Base-by-base conservation (phyloP, 2,329 filamentous ascomycete species). In the Paecilomyces formosus region DNA sequence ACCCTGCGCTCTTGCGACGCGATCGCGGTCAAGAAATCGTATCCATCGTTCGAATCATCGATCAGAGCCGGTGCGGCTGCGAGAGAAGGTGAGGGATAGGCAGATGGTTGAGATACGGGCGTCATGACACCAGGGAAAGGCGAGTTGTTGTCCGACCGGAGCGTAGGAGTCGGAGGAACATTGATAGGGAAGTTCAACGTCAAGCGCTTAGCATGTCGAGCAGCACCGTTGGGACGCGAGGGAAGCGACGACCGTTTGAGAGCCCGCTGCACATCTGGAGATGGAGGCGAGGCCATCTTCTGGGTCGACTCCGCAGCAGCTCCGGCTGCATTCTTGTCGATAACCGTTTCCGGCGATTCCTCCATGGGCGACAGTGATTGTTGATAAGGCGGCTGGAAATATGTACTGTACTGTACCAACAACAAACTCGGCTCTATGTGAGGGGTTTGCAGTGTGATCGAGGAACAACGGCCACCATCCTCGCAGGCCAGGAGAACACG, bases 1-100 rank as follows among this genome's bases (percentile, higher is more conserved):
- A 99, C 93, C 64, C 86, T 87, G 58, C 94, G 84, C 77, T 99
- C 94, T 76, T 97, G 92, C 13, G 90, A 87, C 52, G 94, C 94
- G 67, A 99, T 88, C 58, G 92, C 89, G 61, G 91, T 92, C 64
- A 99, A 86, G 67, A 97, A 89, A 55, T 87, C 81, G 67, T 82
- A 83, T 55, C 84, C 78, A 61, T 87, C 85, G 39, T 78, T 74
- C 18, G 68, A 60, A 13, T 69, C 66, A 54, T 74, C 70, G 52
- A 70, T 66, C 12, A 68, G 62, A 55, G 67, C 60, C 9, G 65
- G 65, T 35, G 22, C 58, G 28, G 15, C 66, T 62, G 21, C 68
- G 66, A 22, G 66, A 53, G 12, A 69, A 62, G 69, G 66, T 5
- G 74, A 72, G 6, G 67, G 65, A 24, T 70, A 64, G 33, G 66